A percentile compares a stretch with the other conserved stretches of the same genome.
Evolutionary conservation across 192 early-diverging fungal species (phyloP).

Genomic region (Entomortierella lignicola): DNA sequence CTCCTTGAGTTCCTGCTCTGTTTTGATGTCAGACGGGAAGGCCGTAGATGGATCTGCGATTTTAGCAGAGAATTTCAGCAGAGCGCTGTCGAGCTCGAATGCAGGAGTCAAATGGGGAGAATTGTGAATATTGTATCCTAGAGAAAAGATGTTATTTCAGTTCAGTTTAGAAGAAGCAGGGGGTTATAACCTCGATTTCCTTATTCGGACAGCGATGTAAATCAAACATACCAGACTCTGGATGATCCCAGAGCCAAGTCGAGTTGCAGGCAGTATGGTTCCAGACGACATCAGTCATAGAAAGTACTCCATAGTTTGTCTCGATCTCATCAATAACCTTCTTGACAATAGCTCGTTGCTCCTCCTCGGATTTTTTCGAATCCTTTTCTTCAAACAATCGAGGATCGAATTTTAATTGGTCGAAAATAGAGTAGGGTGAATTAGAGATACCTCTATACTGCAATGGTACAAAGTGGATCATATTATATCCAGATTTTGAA

Average conservation of each 20-base stretch:
- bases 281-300: slow-evolving; percentile 96
- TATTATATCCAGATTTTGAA: slow-evolving; percentile 90
- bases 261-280: slow-evolving; percentile 97
- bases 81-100: slow-evolving; percentile 92
- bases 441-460: slow-evolving; percentile 92
- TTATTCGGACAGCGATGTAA: slow-evolving; percentile 7
- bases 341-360: slow-evolving; percentile 72
- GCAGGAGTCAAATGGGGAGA: slow-evolving; percentile 94
- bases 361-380: slow-evolving; percentile 61
- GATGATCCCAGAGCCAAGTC: slow-evolving; percentile 95
- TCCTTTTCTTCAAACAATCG: slow-evolving; percentile 81
- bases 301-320: slow-evolving; percentile 76
- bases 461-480: slow-evolving; percentile 97
- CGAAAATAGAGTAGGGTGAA: slow-evolving; percentile 97
- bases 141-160: no score
- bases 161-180: no score
- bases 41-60: slow-evolving; percentile 59
- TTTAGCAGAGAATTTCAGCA: slow-evolving; percentile 75
- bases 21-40: slow-evolving; percentile 65
- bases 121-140: slow-evolving; percentile 94
- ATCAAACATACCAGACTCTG: slow-evolving; percentile 82
- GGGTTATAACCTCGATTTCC: no score
- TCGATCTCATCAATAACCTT: slow-evolving; percentile 66
- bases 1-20: slow-evolving; percentile 72
- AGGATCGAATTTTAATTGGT: slow-evolving; percentile 91